Evolutionary conservation across 805 yeast genomes (phyloP), one percentile per base, ranked within the genome.

Genomic region (Limtongozyma cylindracea): DNA sequence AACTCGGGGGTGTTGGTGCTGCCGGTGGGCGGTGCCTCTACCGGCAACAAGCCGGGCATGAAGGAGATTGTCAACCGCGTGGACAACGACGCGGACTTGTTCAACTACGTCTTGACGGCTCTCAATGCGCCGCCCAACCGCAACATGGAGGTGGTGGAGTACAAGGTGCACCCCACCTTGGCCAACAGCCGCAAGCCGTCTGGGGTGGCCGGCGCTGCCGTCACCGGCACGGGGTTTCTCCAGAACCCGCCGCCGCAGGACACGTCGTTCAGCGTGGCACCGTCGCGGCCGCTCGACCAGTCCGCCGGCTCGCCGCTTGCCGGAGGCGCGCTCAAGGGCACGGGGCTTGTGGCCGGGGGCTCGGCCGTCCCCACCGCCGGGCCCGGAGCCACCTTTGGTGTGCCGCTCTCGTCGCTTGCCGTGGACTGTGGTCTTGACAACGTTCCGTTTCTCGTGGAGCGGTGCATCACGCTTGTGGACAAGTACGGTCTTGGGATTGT

Each of bases 401-500:
- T 70, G 0, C 70, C 91, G 1, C 54, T 88, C n/a, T 91, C 72
- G 26, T 63, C 55, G 7, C 47, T 77, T 20, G 64, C 80, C 11
- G 71, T 68, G 28, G 66, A 59, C 31, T 94, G 91, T 29, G 59
- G 57, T 5, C 84, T 80, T 24, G 92, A 77, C 31, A 70, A 76
- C 42, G 94, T 88, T 4, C 99, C 99, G 2, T 57, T 72, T 10
- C 61, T 88, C 21, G 98, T 88, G 8, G 68, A 70, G 29, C 76
- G 70, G 37, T 82, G 95, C 52, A 73, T 84, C 23, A 70, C 68
- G 29, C 70, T 82, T 6, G 67, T 88, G 17, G 96, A 88, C 37
- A 57, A 56, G 19, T 68, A 72, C 39, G 99, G 99, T 2, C 41
- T 72, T 18, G 70, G 76, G 23, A 50, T 74, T 16, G 95, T 80